Evolutionary conservation across 139 green algal genomes (phyloP), one percentile per base, ranked within the genome.

Genomic region (Marvania coccoides): DNA sequence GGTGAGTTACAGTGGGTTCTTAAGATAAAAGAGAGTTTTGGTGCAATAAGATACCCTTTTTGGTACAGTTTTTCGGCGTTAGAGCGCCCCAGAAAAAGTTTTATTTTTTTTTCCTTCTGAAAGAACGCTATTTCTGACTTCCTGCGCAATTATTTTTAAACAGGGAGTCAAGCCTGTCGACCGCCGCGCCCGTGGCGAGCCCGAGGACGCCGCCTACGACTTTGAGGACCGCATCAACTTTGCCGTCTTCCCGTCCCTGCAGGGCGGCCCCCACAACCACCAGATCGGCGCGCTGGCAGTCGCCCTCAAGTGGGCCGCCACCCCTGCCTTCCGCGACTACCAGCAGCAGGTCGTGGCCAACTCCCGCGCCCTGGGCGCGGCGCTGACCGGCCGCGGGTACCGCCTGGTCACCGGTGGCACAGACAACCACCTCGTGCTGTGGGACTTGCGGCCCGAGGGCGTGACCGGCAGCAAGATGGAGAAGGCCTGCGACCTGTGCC

Each of bases 191-290:
- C 81, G 78, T 48, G 79, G 80, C 6, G 87, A 91, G 74, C 47
- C 72, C 15, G 69, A 80, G 33, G 81, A 77, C 51, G 67, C 46
- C 47, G 31, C 58, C 47, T 91, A 88, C 71, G 83, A 95, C 67
- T 92, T 80, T 75, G 86, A 92, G 66, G 81, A 90, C 64, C 73
- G 69, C n/a, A 95, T 95, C 68, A 83, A 95, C 77, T 89, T 92
- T 61, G 83, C 88, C 4, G 88, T 95, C 30, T 95, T 95, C 78
- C 88, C 88, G 48, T 79, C 79, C 9, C 78, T 95, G 19, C 88
- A 95, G 65, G 88, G 88, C 30, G 88, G 88, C 30, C 88, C 88
- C 4, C 88, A 95, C 83, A 95, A 95, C 82, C 85, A 95, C 81
- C 86, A 95, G 72, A 95, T 94, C 58, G 88, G 74, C 29, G 88